Conservation (phyloP, 2,329 filamentous ascomycete species). For the Pseudogymnoascus sp. region DNA sequence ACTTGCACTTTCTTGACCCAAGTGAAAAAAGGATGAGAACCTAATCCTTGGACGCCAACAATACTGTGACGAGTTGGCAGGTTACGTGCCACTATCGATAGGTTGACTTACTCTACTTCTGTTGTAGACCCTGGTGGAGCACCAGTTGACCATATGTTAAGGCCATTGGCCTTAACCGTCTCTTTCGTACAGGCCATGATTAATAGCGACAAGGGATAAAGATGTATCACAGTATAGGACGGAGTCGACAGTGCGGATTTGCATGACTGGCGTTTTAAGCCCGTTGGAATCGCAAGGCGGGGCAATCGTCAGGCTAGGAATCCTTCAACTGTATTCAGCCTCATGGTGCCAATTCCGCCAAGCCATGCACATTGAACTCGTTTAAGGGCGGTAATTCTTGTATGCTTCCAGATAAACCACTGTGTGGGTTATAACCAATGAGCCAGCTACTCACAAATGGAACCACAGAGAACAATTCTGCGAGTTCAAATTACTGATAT, state of each 20-base stretch:
- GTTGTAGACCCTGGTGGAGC: slow-evolving; percentile 11
- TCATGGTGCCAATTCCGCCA: background rate
- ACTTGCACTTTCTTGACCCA: slow-evolving; percentile 16
- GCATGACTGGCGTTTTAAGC: background rate
- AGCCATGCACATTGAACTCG: background rate
- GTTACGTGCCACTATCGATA: background rate
- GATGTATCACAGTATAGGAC: background rate
- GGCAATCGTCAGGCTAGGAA: background rate
- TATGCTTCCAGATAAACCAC: too few relatives aligned
- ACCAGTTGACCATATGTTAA: slow-evolving; percentile 17
- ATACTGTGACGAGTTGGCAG: slow-evolving; percentile 13
- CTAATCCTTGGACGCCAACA: slow-evolving; percentile 17
- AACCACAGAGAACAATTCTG: too few relatives aligned
- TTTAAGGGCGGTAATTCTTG: too few relatives aligned
- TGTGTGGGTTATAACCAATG: too few relatives aligned
- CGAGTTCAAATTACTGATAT: too few relatives aligned
- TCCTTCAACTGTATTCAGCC: background rate
- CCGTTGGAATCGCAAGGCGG: background rate
- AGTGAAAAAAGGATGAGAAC: slow-evolving; percentile 13
- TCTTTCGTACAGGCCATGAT: slow-evolving; percentile 17
- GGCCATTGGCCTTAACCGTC: slow-evolving; percentile 14
- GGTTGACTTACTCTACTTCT: slow-evolving; percentile 15
- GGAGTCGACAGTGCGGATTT: background rate
- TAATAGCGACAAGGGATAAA: background rate
- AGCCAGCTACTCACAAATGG: too few relatives aligned